These are phyloP conservation scores for Pneumocystis oryctolagi DNA, from an alignment of 1,139 yeast species.

Conservation along the genomic window DNA sequence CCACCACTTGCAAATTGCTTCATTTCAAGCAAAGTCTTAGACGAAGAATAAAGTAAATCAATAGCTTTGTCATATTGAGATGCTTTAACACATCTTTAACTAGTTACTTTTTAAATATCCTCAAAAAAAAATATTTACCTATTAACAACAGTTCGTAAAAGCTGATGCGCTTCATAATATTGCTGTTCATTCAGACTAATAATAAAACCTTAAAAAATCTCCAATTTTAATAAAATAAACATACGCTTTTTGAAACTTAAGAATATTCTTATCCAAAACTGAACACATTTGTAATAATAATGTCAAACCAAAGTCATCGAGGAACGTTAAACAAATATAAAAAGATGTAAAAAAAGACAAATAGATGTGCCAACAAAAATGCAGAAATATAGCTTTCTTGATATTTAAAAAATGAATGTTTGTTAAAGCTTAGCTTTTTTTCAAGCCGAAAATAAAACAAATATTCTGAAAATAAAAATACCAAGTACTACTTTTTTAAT, in stretches of 20 bases:
- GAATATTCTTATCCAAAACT: neutral
- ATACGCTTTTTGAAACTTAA: neutral
- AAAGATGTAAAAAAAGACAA: neutral
- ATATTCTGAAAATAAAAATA: neutral
- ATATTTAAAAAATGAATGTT: neutral
- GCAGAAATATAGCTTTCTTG: neutral
- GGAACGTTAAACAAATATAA: neutral
- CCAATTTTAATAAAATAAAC: neutral
- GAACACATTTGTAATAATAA: neutral
- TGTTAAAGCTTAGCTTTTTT: neutral
- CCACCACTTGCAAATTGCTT: slow-evolving; percentile 1
- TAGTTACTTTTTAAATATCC: neutral
- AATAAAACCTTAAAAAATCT: neutral
- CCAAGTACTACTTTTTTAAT: neutral
- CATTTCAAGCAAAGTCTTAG: neutral
- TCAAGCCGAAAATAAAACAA: neutral
- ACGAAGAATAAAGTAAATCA: neutral
- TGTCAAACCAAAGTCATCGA: neutral
- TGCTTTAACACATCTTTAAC: neutral
- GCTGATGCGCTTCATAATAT: slow-evolving; percentile 3
- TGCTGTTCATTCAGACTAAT: neutral
- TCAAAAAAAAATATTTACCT: neutral
- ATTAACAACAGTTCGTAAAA: neutral
- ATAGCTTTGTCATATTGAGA: neutral
- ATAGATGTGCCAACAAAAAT: neutral